Evolutionary conservation across 2,329 filamentous ascomycete species (phyloP).

Genomic region (Paraconiothyrium brasiliense): DNA sequence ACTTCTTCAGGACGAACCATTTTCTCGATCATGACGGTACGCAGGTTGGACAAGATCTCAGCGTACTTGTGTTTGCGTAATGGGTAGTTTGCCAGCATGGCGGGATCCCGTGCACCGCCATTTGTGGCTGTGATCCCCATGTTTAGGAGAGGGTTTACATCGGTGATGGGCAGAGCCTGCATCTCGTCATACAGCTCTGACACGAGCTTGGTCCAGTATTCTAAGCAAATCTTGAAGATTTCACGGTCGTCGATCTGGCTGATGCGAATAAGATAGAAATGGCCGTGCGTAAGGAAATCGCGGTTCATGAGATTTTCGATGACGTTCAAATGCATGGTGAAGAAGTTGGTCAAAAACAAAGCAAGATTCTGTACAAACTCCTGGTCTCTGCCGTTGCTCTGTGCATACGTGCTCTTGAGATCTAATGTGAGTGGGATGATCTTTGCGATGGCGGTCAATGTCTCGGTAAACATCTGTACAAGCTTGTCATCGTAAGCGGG

Average conservation of each 20-base stretch:
- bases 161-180: constrained; percentile 93
- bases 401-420: constrained; percentile 88
- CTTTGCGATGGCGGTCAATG: constrained; percentile 87
- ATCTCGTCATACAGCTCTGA: constrained; percentile 99
- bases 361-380: constrained; percentile 98
- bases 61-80: constrained; percentile 98
- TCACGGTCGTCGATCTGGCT: constrained; percentile 98
- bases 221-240: constrained; percentile 98
- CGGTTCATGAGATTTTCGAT: constrained; percentile 96
- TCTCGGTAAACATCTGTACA: constrained; percentile 98
- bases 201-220: constrained; percentile 99
- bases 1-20: constrained; percentile 99
- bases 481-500: constrained; percentile 92
- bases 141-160: constrained; percentile 87
- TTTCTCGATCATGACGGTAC: constrained; percentile 99
- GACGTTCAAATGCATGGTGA: constrained; percentile 89
- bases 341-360: constrained; percentile 96
- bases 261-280: constrained; percentile 98
- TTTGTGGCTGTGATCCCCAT: constrained; percentile 76
- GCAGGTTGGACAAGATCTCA: constrained; percentile 90
- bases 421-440: constrained; percentile 93
- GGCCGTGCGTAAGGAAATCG: constrained; percentile 93
- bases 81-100: constrained; percentile 86
- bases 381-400: constrained; percentile 91
- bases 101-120: constrained; percentile 85